Base-by-base conservation (phyloP, 1,284 basidiomycete species). In the Malassezia furfur region DNA sequence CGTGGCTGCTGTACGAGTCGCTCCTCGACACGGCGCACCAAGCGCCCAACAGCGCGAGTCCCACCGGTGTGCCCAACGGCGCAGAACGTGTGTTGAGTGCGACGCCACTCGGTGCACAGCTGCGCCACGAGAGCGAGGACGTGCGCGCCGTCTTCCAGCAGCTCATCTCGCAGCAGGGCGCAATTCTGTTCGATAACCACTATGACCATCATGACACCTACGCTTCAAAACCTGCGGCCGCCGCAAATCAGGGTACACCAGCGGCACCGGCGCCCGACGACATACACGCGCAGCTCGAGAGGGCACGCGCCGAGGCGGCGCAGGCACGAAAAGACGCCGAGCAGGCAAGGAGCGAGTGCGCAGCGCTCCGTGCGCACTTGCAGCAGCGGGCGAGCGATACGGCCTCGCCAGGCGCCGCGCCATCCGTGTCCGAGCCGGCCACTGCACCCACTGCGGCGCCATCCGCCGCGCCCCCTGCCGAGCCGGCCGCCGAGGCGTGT, bases 1-100 rank as follows among this genome's bases (percentile, higher is more conserved):
- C 61, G 1, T 74, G 68, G 68, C 55, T 59, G 22, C 62, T 73
- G 57, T 73, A 63, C 61, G 65, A 68, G 14, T 17, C 50, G 31
- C 37, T 52, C 2, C 40, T 38, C 7, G 30, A 17, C 19, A 22
- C 40, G 10, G 21, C 40, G 40, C 21, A 15, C 30, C 6, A 22
- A 10, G 17, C 6, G 11, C 55, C 46, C 30, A 21, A 21, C 17
- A 22, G 28, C 12, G 17, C 5, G 8, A 6, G 8, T 10, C 15
- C 43, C 9, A 11, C 39, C 19, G 30, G 34, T 21, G 15, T 28
- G 4, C n/a, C 43, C 11, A 22, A 35, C 22, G 50, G 37, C n/a
- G 28, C 48, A 10, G 54, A 56, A 3, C 36, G 44, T 17, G 49
- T 50, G 45, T 19, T 50, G 2, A n/a, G 15, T 12, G 39, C 50